Evolutionary conservation across 371 early-diverging fungal genomes (phyloP), one percentile per base, ranked within the genome.

Genomic region (Blyttiomyces sp.): DNA sequence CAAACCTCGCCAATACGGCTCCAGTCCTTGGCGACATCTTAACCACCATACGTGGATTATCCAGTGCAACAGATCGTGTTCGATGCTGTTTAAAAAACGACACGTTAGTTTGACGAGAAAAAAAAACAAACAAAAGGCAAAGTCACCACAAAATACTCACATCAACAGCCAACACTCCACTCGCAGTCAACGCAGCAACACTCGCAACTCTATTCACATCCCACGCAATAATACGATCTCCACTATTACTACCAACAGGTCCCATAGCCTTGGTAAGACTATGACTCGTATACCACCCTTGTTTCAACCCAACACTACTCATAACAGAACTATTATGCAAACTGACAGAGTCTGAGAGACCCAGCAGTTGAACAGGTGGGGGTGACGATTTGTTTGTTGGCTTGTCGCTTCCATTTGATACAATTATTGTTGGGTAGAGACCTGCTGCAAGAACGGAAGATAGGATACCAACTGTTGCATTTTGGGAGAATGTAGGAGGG

Each of bases 181-280:
- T 43, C 11, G 36, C 49, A 16, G 43, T 16, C 16, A 52, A 13
- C 17, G 57, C 50, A 6, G 16, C 30, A 17, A 49, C 24, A 11
- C 24, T 39, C n/a, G 50, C 45, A n/a, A 63, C 11, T 16, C 30
- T 17, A 49, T 52, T 63, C 53, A 63, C 35, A 57, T 63, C 64
- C 31, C 57, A 46, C 28, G 64, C 64, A 36, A 44, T 30, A 39
- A 63, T 63, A 48, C 57, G 21, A 16, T 7, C 39, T 9, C 23
- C 26, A 17, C 24, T 45, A 21, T 17, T 31, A 13, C 28, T 28
- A 0, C 23, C 28, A 24, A 27, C 36, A 11, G 16, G 23, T n/a
- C 39, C 52, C 21, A 36, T 42, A 0, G 56, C 13, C 26, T 49
- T 57, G 4, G 64, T 51, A 0, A 63, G 31, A 32, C 17, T 43